Evolutionary conservation across 345 rosid species (phyloP).

Genomic region (Heritiera fomes): DNA sequence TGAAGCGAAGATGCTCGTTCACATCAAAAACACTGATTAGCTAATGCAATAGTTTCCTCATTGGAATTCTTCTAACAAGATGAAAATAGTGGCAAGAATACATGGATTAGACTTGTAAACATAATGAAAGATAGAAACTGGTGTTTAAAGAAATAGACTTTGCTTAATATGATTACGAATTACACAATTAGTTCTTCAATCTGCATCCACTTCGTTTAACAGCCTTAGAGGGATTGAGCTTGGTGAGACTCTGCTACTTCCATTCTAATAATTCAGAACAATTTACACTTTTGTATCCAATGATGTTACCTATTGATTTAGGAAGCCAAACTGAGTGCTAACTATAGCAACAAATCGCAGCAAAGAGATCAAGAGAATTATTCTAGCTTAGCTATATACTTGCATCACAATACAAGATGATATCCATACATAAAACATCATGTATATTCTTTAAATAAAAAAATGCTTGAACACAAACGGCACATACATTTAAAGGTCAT

Average conservation of each 20-base stretch:
- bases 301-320: background rate
- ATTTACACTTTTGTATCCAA: background rate
- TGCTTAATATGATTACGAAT: background rate
- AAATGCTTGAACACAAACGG: background rate
- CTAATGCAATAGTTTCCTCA: background rate
- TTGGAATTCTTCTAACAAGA: background rate
- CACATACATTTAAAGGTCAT: background rate
- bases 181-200: background rate
- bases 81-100: background rate
- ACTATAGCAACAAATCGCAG: background rate
- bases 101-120: background rate
- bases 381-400: background rate
- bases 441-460: background rate
- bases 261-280: background rate
- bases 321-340: background rate
- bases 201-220: background rate
- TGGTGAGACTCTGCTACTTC: background rate
- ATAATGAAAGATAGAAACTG: background rate
- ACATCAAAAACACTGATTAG: constrained; percentile 6
- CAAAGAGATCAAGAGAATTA: background rate
- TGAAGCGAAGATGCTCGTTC: background rate
- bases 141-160: background rate
- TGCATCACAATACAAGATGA: background rate
- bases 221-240: background rate
- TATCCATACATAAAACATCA: background rate